Conservation (phyloP, 1,139 yeast species). For the Nematodospora anomalae region DNA sequence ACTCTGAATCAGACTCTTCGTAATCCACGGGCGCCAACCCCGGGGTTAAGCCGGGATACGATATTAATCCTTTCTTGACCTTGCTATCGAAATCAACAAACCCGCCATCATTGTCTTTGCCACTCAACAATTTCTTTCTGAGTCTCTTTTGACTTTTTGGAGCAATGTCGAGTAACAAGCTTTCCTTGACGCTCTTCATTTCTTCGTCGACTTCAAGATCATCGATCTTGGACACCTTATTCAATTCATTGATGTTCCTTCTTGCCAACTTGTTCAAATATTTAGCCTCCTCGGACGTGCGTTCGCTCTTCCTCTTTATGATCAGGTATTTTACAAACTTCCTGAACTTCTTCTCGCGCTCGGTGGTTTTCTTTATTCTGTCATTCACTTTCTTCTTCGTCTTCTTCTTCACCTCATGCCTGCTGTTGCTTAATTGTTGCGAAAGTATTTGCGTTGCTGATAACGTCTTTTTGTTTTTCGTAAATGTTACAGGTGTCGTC, state of each 20-base stretch:
- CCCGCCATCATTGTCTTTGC: background rate
- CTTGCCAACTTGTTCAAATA: conserved; percentile 51
- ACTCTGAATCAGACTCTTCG: conserved; percentile 47
- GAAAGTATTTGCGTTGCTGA: conserved; percentile 25
- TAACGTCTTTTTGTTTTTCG: conserved; percentile 7
- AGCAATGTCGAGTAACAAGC: conserved; percentile 31
- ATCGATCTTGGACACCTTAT: conserved; percentile 46
- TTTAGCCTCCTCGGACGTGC: conserved; percentile 46
- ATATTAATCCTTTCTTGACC: conserved; percentile 41
- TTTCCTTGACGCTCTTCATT: conserved; percentile 39
- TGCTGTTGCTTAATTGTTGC: conserved; percentile 22
- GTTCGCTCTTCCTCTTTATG: conserved; percentile 36
- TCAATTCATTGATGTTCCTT: conserved; percentile 48
- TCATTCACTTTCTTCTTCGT: conserved; percentile 29
- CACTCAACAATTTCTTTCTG: conserved; percentile 23
- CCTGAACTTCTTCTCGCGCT: conserved; percentile 41
- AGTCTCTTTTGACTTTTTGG: conserved; percentile 24
- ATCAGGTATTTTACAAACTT: conserved; percentile 53
- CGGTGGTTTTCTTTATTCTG: conserved; percentile 35
- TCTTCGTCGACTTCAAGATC: conserved; percentile 47
- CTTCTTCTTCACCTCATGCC: conserved; percentile 25
- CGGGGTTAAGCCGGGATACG: conserved; percentile 78
- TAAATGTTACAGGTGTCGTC: conserved; percentile 19
- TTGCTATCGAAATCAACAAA: conserved; percentile 43
- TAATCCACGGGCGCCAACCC: conserved; percentile 89